Evolutionary conservation across 805 yeast species (phyloP).

Genomic region (Kodamaea sagamina): DNA sequence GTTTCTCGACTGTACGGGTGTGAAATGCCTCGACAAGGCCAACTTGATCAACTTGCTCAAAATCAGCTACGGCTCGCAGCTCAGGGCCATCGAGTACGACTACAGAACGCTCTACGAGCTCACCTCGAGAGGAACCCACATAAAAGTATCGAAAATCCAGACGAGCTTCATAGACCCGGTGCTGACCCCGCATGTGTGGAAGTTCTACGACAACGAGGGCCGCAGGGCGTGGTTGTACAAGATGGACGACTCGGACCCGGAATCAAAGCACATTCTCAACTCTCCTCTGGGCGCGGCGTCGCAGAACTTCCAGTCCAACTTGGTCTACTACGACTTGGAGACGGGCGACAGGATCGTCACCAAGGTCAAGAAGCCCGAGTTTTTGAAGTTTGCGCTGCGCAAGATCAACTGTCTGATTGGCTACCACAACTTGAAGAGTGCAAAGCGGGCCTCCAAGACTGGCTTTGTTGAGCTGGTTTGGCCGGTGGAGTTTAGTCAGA

Average conservation of each 20-base stretch:
- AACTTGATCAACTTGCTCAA: conserved; percentile 38
- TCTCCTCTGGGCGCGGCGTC: conserved; percentile 3
- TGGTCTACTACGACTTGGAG: conserved; percentile 60
- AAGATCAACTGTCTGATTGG: conserved; percentile 59
- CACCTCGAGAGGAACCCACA: conserved; percentile 36
- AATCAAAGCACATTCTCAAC: conserved; percentile 31
- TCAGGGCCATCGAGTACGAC: conserved; percentile 68
- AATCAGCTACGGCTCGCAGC: conserved; percentile 27
- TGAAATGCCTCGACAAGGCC: conserved; percentile 61
- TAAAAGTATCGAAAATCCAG: conserved; percentile 32
- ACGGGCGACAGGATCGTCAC: conserved; percentile 62
- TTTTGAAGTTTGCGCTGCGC: conserved; percentile 53
- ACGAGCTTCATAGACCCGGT: conserved; percentile 31
- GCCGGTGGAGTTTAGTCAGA: conserved; percentile 53
- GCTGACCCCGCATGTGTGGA: conserved; percentile 45
- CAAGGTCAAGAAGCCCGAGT: conserved; percentile 47
- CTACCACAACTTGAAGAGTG: conserved; percentile 41
- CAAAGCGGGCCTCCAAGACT: conserved; percentile 34
- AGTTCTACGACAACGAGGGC: conserved; percentile 61
- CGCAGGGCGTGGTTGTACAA: conserved; percentile 81
- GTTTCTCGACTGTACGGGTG: conserved; percentile 68
- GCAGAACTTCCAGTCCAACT: conserved; percentile 28
- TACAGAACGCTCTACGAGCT: conserved; percentile 55
- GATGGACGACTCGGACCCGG: conserved; percentile 33
- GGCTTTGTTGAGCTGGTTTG: conserved; percentile 42